A percentile compares a stretch with the other conserved stretches of the same genome.
Evolutionary conservation across 768 basidiomycete species (phyloP).

Genomic region (Phylloporus arenicola): DNA sequence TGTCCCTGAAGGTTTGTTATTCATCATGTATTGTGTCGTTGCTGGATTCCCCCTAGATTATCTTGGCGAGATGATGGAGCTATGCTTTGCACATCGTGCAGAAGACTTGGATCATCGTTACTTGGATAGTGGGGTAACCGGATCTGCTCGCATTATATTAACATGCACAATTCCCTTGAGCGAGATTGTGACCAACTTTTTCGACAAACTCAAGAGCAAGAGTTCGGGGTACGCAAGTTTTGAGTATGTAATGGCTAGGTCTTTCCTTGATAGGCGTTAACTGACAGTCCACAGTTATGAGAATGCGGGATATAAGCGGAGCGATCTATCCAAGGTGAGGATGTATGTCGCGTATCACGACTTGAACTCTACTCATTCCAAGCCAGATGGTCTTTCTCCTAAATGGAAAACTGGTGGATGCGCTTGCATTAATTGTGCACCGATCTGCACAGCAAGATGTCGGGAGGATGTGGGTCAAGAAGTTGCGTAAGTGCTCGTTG

Average conservation of each 20-base stretch:
- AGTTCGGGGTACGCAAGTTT: slow-evolving; percentile 91
- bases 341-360: not conserved
- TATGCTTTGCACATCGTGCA: slow-evolving; percentile 83
- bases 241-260: slow-evolving; percentile 50
- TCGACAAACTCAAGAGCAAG: slow-evolving; percentile 88
- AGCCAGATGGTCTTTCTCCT: slow-evolving; percentile 83
- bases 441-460: slow-evolving; percentile 68
- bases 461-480: slow-evolving; percentile 83
- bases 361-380: not conserved
- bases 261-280: not conserved
- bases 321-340: slow-evolving; percentile 76
- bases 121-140: slow-evolving; percentile 50
- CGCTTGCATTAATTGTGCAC: slow-evolving; percentile 88
- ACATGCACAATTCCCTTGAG: slow-evolving; percentile 82
- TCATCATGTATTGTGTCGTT: not conserved
- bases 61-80: slow-evolving; percentile 93
- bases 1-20: slow-evolving; percentile 73
- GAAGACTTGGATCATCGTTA: slow-evolving; percentile 80
- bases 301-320: slow-evolving; percentile 80
- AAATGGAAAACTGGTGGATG: slow-evolving; percentile 87
- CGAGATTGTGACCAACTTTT: slow-evolving; percentile 94
- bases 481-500: slow-evolving; percentile 63
- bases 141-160: slow-evolving; percentile 63
- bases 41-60: slow-evolving; percentile 51
- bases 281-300: slow-evolving; percentile 66